Evolutionary conservation across 164 flowering plant genomes (phyloP).

Genomic region (Magnolia changhungtana): DNA sequence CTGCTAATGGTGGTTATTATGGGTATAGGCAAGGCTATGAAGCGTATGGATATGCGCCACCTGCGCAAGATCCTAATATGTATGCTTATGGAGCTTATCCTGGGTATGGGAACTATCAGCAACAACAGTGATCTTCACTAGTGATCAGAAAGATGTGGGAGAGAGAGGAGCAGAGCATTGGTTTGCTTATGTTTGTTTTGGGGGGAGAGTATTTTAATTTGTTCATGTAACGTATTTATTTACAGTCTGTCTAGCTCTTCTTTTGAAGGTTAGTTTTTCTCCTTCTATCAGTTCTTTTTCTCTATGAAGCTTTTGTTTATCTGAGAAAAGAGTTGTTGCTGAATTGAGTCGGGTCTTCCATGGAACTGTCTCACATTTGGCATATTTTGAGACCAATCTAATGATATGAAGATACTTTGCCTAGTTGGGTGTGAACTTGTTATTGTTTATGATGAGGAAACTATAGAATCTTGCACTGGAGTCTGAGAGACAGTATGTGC

Average conservation of each 20-base stretch:
- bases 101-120: constrained; percentile 61
- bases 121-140: constrained; percentile 30
- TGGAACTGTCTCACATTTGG: too few species aligned
- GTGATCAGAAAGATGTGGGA: neutral
- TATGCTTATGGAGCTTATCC: constrained; percentile 55
- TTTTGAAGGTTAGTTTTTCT: neutral
- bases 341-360: too few species aligned
- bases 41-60: constrained; percentile 59
- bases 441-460: too few species aligned
- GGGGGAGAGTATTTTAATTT: too few species aligned
- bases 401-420: too few species aligned
- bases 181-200: neutral
- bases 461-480: too few species aligned
- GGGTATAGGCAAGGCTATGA: constrained; percentile 65
- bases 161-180: neutral
- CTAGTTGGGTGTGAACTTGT: too few species aligned
- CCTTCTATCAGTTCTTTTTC: neutral
- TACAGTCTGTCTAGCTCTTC: neutral
- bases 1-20: constrained; percentile 26
- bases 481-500: too few species aligned
- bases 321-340: neutral
- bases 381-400: too few species aligned
- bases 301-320: neutral
- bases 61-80: constrained; percentile 73
- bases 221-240: neutral